Evolutionary conservation across 257 asterid genomes (phyloP), one percentile per base, ranked within the genome.

Genomic region (Solanum medicagineum): DNA sequence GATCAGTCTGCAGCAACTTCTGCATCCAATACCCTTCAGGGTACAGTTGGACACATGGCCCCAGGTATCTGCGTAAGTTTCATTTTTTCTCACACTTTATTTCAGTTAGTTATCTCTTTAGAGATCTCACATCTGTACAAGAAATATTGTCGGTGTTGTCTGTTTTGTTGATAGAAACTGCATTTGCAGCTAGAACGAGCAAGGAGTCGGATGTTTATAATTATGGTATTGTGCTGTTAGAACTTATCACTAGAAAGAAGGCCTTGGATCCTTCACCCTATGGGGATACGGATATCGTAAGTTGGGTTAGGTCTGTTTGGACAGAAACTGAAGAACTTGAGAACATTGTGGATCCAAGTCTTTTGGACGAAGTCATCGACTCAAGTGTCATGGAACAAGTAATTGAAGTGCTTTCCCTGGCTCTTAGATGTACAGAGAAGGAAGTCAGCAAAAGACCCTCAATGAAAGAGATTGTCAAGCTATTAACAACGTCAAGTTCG

Each of bases 41-140:
- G 98, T 69, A 94, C 97, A 22, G 84, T 91, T 44, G 97, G 97
- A 44, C 94, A 94, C 89, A 92, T 95, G 77, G 98, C 98, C 86
- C 98, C 98, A 91, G 98, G 97, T 95, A 93, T 77, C 66, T 36
- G 86, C 36, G 6, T 55, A 4, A 26, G 80, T 14, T 71, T 73
- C 49, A 6, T 85, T 29, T 81, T 32, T 65, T 26, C 55, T 56
- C 36, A 15, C 22, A n/a, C 73, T 45, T 36, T 32, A 45, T 60
- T 47, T 77, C 60, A 16, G 57, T 75, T 19, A 4, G 62, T 10
- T 22, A 19, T 62, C 32, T n/a, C 51, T 42, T 63, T 62, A 26
- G 47, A 77, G 10, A 60, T 40, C 47, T 53, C 17, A 13, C 47
- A 55, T 65, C 74, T 83, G 47, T 45, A 13, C 24, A 47, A 83